Evolutionary conservation across 2,329 filamentous ascomycete species (phyloP).

Genomic region (Acrocalymma vagum): DNA sequence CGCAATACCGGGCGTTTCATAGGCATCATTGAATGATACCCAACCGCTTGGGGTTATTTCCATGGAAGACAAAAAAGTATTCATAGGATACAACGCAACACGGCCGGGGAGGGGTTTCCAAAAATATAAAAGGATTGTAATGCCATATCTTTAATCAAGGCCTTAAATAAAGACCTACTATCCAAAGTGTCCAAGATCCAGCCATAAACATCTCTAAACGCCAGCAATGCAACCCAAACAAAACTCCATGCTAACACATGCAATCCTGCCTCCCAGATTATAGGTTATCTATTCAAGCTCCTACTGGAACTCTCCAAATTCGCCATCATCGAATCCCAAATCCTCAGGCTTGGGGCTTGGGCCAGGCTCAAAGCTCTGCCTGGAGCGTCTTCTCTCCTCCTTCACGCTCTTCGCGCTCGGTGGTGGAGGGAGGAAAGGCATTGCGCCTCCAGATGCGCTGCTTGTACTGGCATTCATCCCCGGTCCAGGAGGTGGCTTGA

Average conservation of each 20-base stretch:
- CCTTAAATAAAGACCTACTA: too few species aligned
- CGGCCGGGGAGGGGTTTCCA: too few species aligned
- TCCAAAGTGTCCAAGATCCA: too few species aligned
- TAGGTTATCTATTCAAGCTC: not conserved
- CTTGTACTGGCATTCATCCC: too few species aligned
- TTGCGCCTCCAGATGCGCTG: conserved; percentile 32
- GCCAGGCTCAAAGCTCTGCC: conserved; percentile 50
- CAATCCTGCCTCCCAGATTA: conserved; percentile 5
- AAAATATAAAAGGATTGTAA: too few species aligned
- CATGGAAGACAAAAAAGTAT: too few species aligned
- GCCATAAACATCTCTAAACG: conserved; percentile 10
- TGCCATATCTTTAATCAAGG: too few species aligned
- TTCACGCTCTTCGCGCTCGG: conserved; percentile 70
- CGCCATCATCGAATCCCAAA: conserved; percentile 84
- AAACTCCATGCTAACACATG: conserved; percentile 28
- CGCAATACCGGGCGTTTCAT: too few species aligned
- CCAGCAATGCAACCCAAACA: conserved; percentile 31
- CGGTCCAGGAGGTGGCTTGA: conserved; percentile 72
- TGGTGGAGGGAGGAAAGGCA: conserved; percentile 70
- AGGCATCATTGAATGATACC: too few species aligned
- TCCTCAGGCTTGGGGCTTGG: conserved; percentile 59
- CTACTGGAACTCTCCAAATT: conserved; percentile 82
- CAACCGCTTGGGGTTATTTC: too few species aligned
- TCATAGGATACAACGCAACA: too few species aligned
- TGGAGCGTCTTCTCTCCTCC: conserved; percentile 64